A percentile compares a stretch with the other conserved stretches of the same genome.
phyloP scores from a whole-genome alignment of 1,139 yeast species.

The Trichomonascaceae sp. region DNA sequence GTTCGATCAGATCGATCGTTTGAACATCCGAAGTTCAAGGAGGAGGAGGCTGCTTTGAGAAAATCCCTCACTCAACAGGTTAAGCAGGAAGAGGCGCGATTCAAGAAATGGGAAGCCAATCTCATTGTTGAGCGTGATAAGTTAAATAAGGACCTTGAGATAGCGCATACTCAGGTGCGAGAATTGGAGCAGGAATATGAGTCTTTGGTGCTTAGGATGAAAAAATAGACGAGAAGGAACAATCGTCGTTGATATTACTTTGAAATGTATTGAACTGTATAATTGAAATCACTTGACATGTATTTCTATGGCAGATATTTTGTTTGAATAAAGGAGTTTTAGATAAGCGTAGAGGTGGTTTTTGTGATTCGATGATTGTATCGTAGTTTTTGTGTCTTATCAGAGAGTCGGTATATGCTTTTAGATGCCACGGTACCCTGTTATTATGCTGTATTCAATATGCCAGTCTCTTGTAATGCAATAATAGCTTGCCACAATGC shows the following conservation, averaged over 20 bases:
- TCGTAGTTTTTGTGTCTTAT: too few relatives aligned
- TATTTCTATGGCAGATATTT: neutral
- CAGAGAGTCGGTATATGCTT: too few relatives aligned
- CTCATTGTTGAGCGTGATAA: slow-evolving; percentile 92
- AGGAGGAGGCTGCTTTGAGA: slow-evolving; percentile 92
- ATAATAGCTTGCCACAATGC: too few relatives aligned
- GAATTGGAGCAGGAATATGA: slow-evolving; percentile 32
- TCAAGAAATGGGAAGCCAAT: slow-evolving; percentile 97
- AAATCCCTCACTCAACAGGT: slow-evolving; percentile 97
- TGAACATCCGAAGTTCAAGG: slow-evolving; percentile 89
- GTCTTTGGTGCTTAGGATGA: slow-evolving; percentile 19
- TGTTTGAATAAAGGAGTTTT: neutral
- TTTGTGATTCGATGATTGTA: too few relatives aligned
- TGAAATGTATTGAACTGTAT: neutral
- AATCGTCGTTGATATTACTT: neutral
- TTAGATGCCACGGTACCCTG: too few relatives aligned
- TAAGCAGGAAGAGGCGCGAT: slow-evolving; percentile 92
- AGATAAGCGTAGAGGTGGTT: too few relatives aligned
- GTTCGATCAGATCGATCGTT: slow-evolving; percentile 33
- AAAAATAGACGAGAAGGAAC: slow-evolving; percentile 14
- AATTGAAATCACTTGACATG: neutral
- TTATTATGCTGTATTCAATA: too few relatives aligned
- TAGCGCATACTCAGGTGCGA: slow-evolving; percentile 51
- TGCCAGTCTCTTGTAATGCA: too few relatives aligned
- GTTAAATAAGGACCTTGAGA: slow-evolving; percentile 88